Conservation (phyloP, 2,329 filamentous ascomycete genomes). For the Xylaria sp. region DNA sequence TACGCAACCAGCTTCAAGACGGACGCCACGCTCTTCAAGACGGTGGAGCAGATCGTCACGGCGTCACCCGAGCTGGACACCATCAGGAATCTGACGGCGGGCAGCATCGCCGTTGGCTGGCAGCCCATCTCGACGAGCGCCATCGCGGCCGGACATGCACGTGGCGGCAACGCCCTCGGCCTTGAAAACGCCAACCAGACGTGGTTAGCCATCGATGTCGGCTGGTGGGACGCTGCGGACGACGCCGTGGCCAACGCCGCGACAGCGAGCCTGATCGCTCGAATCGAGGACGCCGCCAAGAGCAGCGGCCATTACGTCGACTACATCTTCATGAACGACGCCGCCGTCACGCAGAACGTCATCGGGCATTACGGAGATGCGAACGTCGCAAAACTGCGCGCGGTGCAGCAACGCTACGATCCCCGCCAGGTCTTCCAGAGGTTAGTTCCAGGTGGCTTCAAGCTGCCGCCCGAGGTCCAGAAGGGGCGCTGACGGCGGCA, state of each 20-base stretch:
- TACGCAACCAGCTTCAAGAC: slow-evolving; percentile 39
- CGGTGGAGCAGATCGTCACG: slow-evolving; percentile 33
- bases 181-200: slow-evolving; percentile 38
- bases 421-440: slow-evolving; percentile 31
- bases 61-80: slow-evolving; percentile 35
- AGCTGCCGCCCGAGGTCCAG: slow-evolving; percentile 26
- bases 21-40: slow-evolving; percentile 32
- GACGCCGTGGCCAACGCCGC: slow-evolving; percentile 31
- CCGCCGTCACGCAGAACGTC: slow-evolving; percentile 32
- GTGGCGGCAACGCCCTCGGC: slow-evolving; percentile 41
- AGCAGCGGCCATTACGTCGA: slow-evolving; percentile 28
- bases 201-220: slow-evolving; percentile 39
- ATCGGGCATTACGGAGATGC: slow-evolving; percentile 33
- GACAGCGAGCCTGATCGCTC: slow-evolving; percentile 30
- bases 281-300: slow-evolving; percentile 30
- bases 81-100: slow-evolving; percentile 34
- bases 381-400: slow-evolving; percentile 33
- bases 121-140: slow-evolving; percentile 42
- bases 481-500: slow-evolving; percentile 12
- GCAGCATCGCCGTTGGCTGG: slow-evolving; percentile 39
- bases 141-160: slow-evolving; percentile 33
- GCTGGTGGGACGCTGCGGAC: slow-evolving; percentile 36
- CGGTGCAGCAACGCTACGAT: slow-evolving; percentile 31
- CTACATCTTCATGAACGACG: slow-evolving; percentile 39
- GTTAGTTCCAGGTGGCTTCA: slow-evolving; percentile 35